Percentiles rank a stretch among this genome's conserved stretches.
Conservation (phyloP, 2,329 filamentous ascomycete genomes). For the Pseudopithomyces chartarum region DNA sequence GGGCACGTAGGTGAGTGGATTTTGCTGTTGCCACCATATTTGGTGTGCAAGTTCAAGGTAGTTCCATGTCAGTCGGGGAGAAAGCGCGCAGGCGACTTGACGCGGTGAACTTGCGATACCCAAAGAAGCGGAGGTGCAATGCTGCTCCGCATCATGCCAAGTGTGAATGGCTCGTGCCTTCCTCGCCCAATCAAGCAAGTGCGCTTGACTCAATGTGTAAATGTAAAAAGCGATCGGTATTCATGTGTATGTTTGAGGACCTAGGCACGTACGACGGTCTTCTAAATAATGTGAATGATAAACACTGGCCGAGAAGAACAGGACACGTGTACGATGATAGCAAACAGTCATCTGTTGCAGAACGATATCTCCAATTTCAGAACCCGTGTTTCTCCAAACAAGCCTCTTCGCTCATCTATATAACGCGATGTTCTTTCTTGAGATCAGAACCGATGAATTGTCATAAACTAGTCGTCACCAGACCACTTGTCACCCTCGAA, state of each 20-base stretch:
- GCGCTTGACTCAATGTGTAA: not conserved
- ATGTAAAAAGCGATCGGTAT: no score
- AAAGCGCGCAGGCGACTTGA: conserved; percentile 3
- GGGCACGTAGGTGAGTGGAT: conserved; percentile 16
- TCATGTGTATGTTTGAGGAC: no score
- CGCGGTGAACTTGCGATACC: conserved; percentile 12
- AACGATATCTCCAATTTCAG: not conserved
- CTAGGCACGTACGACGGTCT: no score
- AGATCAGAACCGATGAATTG: not conserved
- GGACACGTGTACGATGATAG: no score
- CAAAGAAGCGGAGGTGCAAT: conserved; percentile 17
- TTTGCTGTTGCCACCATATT: conserved; percentile 31
- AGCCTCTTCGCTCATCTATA: not conserved
- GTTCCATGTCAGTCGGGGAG: conserved; percentile 19
- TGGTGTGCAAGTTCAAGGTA: conserved; percentile 22
- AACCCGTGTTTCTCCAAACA: no score
- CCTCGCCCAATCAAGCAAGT: conserved; percentile 18
- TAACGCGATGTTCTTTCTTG: not conserved
- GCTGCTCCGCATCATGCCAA: conserved; percentile 6
- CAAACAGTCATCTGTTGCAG: no score
- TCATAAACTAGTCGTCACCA: conserved; percentile 16
- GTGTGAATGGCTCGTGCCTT: conserved; percentile 14
- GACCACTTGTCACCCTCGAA: conserved; percentile 3
- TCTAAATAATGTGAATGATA: no score
- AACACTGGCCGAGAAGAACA: no score